Base-by-base conservation (phyloP, 139 green algal species). In the Micromonas commoda region DNA sequence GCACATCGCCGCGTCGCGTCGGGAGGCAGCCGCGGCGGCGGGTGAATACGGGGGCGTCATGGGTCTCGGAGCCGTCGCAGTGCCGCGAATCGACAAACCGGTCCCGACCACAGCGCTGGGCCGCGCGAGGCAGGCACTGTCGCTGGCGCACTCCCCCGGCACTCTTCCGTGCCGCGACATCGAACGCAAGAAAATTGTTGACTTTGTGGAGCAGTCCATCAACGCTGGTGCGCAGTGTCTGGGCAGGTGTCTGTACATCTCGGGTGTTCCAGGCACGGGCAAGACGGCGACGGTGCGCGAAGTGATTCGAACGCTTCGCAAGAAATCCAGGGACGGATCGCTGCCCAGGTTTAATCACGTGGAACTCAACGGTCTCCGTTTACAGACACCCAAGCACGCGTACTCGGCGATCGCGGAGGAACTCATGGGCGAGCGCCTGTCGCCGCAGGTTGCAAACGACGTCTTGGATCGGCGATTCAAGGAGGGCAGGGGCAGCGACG, bases 201-300 rank as follows among this genome's bases (percentile, higher is more conserved):
- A 77, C 20, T 94, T 96, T 79, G 83, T 95, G 32, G 54, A 86
- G 16, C 67, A 88, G 35, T 74, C 86, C 0, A 74, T 93, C 13
- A 45, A 68, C 24, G 38, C 76, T 60, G 66, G 35, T 57, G 60
- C 57, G 24, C 38, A 73, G 66, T 1, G 84, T 86, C 32, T 64
- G 1, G 91, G 92, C 9, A 70, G 66, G 64, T 97, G 87, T 78
- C 82, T 98, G 74, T 99, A 98, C 83, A 89, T 99, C 57, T 93
- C 85, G 39, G 95, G 95, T 21, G 93, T 99, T 68, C 95, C 95
- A 0, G 95, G 95, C 45, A 98, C 95, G 0, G 95, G 95, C 97
- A 99, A 85, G 88, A 99, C 95, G 1, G 95, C 95, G 19, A 94
- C 89, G 0, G 89, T 96, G 39, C 73, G 88, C 38, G 85, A 92